Evolutionary conservation across 1,284 basidiomycete species (phyloP).

Genomic region (Butyriboletus appendiculatus): DNA sequence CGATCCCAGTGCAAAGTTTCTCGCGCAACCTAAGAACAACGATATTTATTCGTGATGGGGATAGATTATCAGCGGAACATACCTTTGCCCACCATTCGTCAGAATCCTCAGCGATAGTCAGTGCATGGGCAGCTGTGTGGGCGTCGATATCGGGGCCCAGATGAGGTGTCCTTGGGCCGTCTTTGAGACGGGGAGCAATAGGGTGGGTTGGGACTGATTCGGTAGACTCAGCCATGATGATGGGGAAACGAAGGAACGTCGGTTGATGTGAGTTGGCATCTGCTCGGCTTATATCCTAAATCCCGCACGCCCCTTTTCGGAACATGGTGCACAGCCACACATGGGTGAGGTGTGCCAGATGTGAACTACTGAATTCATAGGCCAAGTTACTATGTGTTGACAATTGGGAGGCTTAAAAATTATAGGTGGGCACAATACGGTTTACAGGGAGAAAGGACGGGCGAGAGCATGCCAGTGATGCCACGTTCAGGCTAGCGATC

Average conservation of each 20-base stretch:
- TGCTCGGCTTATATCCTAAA: conserved; percentile 22
- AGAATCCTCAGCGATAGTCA: conserved; percentile 73
- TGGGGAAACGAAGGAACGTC: background rate
- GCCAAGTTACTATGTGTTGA: too few species aligned
- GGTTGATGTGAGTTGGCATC: background rate
- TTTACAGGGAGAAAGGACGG: conserved; percentile 24
- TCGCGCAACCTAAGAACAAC: conserved; percentile 62
- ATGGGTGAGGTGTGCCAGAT: too few species aligned
- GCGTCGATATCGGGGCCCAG: conserved; percentile 74
- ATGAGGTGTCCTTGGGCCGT: conserved; percentile 66
- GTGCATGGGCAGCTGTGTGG: conserved; percentile 67
- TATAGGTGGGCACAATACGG: conserved; percentile 27
- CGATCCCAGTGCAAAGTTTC: conserved; percentile 89
- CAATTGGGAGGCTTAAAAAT: background rate
- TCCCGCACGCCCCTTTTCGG: conserved; percentile 15
- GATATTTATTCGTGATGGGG: background rate
- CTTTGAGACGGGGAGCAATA: conserved; percentile 65
- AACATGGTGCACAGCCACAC: conserved; percentile 20
- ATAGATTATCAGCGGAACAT: conserved; percentile 26
- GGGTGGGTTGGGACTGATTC: conserved; percentile 50
- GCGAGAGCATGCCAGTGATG: background rate
- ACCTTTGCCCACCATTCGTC: conserved; percentile 91
- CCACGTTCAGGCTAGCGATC: background rate
- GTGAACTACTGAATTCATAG: background rate
- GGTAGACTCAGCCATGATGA: conserved; percentile 32